phyloP scores from a whole-genome alignment of 345 rosid genomes.

The Geranium rotundifolium region DNA sequence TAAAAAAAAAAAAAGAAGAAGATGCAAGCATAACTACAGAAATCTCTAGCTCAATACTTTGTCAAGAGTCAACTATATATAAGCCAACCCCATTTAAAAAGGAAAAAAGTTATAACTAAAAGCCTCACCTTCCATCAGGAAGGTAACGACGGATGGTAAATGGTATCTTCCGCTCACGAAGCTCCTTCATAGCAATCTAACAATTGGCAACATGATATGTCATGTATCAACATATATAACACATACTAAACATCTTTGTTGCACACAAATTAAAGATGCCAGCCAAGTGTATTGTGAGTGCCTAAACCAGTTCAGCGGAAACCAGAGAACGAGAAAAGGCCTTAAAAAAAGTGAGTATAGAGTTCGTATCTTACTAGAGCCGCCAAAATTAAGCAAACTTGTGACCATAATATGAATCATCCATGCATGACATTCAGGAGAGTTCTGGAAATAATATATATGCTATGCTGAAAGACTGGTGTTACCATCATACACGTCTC shows the following conservation, averaged over 20 bases:
- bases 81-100: not conserved
- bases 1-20: too few relatives aligned
- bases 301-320: not conserved
- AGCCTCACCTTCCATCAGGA: slow-evolving; percentile 76
- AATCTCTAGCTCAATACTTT: too few relatives aligned
- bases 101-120: not conserved
- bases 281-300: not conserved
- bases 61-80: too few relatives aligned
- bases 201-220: not conserved
- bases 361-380: not conserved
- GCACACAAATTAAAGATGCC: not conserved
- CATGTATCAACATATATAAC: not conserved
- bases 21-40: too few relatives aligned
- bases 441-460: not conserved
- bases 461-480: not conserved
- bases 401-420: not conserved
- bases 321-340: not conserved
- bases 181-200: slow-evolving; percentile 92
- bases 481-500: not conserved
- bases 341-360: not conserved
- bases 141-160: slow-evolving; percentile 75
- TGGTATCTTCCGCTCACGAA: slow-evolving; percentile 70
- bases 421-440: not conserved
- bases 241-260: not conserved
- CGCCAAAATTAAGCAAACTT: not conserved